Evolutionary conservation across 2,329 filamentous ascomycete species (phyloP).

Genomic region (Pestalotiopsis sp.): DNA sequence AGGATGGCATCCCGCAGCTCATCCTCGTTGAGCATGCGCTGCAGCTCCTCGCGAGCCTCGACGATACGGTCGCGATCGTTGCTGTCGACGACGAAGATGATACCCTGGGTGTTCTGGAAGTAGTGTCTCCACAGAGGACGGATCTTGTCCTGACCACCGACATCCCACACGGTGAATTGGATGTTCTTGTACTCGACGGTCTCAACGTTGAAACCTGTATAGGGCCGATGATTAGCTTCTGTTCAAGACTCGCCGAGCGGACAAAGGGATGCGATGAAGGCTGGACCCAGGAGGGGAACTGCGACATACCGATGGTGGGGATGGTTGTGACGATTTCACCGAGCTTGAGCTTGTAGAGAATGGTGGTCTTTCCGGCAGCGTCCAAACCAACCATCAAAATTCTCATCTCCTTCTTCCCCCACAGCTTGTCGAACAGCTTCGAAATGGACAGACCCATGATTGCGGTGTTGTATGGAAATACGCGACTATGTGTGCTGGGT

Average conservation of each 20-base stretch:
- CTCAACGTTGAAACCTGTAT: conserved; percentile 95
- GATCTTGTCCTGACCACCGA: conserved; percentile 99
- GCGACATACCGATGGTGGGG: conserved; percentile 84
- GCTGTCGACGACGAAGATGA: conserved; percentile 99
- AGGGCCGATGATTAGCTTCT: not conserved
- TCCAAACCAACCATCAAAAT: conserved; percentile 99
- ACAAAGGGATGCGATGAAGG: not conserved
- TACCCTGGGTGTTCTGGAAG: conserved; percentile 99
- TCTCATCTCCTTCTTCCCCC: conserved; percentile 99
- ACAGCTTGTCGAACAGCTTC: conserved; percentile 93
- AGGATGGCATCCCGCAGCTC: conserved; percentile 20
- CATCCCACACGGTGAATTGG: conserved; percentile 99
- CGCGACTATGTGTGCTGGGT: conserved; percentile 29
- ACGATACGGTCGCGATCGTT: conserved; percentile 98
- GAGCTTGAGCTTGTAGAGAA: conserved; percentile 99
- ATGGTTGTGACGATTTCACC: conserved; percentile 99
- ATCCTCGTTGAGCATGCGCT: conserved; percentile 84
- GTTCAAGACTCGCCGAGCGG: not conserved
- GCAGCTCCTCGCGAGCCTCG: conserved; percentile 94
- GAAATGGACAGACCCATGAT: conserved; percentile 98
- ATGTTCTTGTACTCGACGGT: conserved; percentile 99
- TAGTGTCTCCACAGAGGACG: conserved; percentile 99
- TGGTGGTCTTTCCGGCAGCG: conserved; percentile 99
- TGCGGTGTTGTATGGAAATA: conserved; percentile 50
- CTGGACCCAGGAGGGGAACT: conserved; percentile 7